Evolutionary conservation across 2,329 filamentous ascomycete species (phyloP).

Genomic region (Intubia oerlemansii): DNA sequence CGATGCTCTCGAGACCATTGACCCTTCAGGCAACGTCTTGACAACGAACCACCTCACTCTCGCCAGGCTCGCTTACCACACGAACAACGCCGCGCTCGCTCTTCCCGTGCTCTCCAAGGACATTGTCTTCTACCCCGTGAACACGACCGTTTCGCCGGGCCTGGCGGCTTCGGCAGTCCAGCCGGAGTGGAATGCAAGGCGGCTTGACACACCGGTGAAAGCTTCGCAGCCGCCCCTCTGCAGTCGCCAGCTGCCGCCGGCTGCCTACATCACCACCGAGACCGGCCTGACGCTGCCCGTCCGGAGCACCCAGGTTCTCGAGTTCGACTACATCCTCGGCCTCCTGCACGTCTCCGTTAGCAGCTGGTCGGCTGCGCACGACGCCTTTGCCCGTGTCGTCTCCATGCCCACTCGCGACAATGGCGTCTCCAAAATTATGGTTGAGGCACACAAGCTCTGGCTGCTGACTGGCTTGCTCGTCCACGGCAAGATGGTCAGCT

Average conservation of each 20-base stretch:
- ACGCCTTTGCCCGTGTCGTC: conserved; percentile 42
- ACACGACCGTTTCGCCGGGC: conserved; percentile 18
- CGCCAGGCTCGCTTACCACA: conserved; percentile 25
- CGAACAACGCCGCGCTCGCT: conserved; percentile 28
- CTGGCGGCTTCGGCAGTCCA: conserved; percentile 12
- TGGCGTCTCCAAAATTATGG: conserved; percentile 54
- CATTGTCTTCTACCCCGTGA: conserved; percentile 35
- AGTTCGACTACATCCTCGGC: conserved; percentile 50
- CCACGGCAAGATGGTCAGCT: conserved; percentile 30
- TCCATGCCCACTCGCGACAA: conserved; percentile 42
- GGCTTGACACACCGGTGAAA: no score
- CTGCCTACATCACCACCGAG: conserved; percentile 35
- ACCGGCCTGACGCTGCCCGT: conserved; percentile 36
- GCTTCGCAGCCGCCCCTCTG: conserved; percentile 16
- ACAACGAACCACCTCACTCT: conserved; percentile 9
- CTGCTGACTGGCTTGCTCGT: conserved; percentile 53
- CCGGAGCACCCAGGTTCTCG: conserved; percentile 30
- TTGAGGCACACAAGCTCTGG: conserved; percentile 87
- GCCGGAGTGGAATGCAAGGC: conserved; percentile 1
- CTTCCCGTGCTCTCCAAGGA: conserved; percentile 41
- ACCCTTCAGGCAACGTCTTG: conserved; percentile 27
- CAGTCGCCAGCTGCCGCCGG: conserved; percentile 22
- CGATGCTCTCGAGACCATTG: conserved; percentile 39
- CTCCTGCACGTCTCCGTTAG: conserved; percentile 39
- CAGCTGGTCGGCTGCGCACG: conserved; percentile 39